Conservation (phyloP, 176 grass and related monocot genomes). For the Eremochloa ophiuroides region DNA sequence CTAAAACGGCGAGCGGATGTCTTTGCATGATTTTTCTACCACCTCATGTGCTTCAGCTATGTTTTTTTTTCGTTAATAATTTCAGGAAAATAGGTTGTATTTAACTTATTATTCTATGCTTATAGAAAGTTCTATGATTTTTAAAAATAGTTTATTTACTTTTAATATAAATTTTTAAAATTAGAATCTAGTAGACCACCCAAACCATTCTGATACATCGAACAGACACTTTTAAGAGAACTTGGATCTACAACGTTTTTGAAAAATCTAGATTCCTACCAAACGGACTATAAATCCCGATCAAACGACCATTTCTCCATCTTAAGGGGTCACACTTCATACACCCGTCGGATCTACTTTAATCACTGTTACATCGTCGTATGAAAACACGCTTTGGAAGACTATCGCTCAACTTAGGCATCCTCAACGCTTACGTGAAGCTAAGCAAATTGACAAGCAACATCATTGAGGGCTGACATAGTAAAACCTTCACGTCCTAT, state of each 20-base stretch:
- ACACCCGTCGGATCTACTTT: not conserved
- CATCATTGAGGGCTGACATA: not conserved
- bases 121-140: not conserved
- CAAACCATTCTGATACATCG: not conserved
- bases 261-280: not conserved
- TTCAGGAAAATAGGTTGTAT: not conserved
- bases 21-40: not conserved
- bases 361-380: not conserved
- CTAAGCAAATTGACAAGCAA: not conserved
- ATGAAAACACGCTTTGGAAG: not conserved
- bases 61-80: not conserved
- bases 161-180: not conserved
- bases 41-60: not conserved
- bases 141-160: not conserved
- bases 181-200: not conserved
- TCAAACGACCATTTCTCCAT: not conserved
- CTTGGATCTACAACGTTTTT: not conserved
- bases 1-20: not conserved
- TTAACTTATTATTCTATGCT: not conserved
- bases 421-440: not conserved
- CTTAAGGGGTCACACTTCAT: not conserved
- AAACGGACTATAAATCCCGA: not conserved
- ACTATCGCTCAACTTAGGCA: not conserved
- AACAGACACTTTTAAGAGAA: not conserved
- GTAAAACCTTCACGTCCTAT: too few species aligned